Evolutionary conservation across 2,329 filamentous ascomycete genomes (phyloP), one percentile per base, ranked within the genome.

Genomic region (Chrysosphaeria jannelii): DNA sequence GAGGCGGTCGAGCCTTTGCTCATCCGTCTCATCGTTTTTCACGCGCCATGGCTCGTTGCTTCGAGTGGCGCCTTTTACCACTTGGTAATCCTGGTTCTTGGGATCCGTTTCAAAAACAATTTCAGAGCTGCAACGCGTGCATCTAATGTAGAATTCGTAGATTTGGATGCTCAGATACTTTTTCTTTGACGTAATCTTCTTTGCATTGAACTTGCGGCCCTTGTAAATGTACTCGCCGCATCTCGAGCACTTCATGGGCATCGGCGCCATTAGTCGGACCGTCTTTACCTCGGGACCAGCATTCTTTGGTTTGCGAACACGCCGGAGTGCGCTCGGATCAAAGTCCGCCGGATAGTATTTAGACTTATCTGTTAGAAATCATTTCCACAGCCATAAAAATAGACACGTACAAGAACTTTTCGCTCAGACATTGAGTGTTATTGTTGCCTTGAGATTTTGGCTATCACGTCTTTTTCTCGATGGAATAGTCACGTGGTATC

Each of bases 31-130:
- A 32, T 75, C 57, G 4, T 24, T 41, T 6, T 49, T 47, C 27
- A 59, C 49, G 13, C 76, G 52, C 85, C 85, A 97, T 0, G 72
- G 70, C 43, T 97, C 85, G 31, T 85, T 85, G 42, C 90, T 93
- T 21, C 85, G 58, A 45, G 81, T 76, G 5, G 81, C 85, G 10
- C 85, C 81, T 23, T 57, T 56, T 42, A 88, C 58, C 38, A 57
- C 47, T 55, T 36, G 53, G 37, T 81, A 44, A 40, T 93, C 81
- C 54, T 78, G 76, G 38, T 79, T 79, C 43, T 88, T 88, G 0
- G 85, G 85, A 34, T 97, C 85, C 0, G 85, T 93, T 31, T 72
- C 69, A 50, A 93, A 89, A 0, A 74, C 78, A 34, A 93, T 90
- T 39, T 90, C 76, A 20, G 60, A 65, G 20, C 56, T 66, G 45